Base-by-base conservation (phyloP, 192 early-diverging fungal species). In the Linnemannia schmuckeri region DNA sequence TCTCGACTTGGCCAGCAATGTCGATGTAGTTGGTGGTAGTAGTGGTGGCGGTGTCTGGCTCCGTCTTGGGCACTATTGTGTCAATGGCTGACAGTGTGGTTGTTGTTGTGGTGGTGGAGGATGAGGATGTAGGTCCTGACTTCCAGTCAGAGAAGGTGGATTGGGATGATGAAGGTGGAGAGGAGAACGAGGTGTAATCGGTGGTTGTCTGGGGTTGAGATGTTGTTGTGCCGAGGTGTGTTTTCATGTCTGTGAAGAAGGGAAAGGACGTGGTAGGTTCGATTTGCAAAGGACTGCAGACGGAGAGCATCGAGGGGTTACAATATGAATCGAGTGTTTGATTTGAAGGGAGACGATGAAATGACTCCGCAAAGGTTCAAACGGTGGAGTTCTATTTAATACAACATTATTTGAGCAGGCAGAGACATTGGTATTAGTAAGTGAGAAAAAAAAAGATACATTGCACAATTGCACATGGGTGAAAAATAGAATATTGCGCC, bases 271-370 rank as follows among this genome's bases (percentile, higher is more conserved):
- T 46, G 54, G 77, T 80, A n/a, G 52, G 35, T 63, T 80, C 78
- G 55, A 80, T 57, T 80, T 72, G 71, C 78, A 80, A 74, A 22
- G 78, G 78, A 74, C 78, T 80, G 78, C 78, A 72, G 71, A 80
- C 72, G 40, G 78, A 72, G 49, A 80, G 78, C 78, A 80, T 80
- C 37, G 78, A 72, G 54, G 10, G 57, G 54, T 38, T 22, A 18
- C 49, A n/a, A 22, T 52, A 75, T 47, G 33, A 38, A 13, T 54
- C 22, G 35, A 57, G 17, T 37, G 46, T 57, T 17, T 37, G 22
- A 15, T 40, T 57, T 24, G 35, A 38, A 42, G n/a, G 70, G 37
- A 38, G 38, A 42, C 70, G 7, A 27, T 22, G 10, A n/a, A 22
- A 20, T n/a, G 70, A 66, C 30, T 66, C 61, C 30, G 61, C 27